Conservation (phyloP, 306 rosid species). For the Phaseolus lunatus region DNA sequence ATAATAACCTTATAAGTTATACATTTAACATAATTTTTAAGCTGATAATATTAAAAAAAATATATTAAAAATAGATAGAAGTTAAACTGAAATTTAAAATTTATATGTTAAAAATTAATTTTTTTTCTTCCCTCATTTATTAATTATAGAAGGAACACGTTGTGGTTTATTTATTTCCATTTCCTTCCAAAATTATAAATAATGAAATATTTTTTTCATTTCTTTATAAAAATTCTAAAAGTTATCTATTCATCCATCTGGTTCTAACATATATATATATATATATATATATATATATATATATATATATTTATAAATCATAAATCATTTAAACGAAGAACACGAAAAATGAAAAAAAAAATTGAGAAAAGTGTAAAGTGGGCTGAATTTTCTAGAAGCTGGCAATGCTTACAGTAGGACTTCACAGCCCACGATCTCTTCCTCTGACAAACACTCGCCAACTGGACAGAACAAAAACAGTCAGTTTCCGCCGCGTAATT, state of each 20-base stretch:
- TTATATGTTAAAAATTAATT: no score
- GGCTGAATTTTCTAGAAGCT: slow-evolving; percentile 18
- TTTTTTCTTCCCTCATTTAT: no score
- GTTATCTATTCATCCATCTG: no score
- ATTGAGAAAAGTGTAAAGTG: background rate
- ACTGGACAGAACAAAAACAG: slow-evolving; percentile 34
- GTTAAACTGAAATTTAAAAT: no score
- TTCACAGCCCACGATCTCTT: background rate
- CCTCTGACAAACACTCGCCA: slow-evolving; percentile 9
- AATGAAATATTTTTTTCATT: background rate
- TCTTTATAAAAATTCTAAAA: background rate
- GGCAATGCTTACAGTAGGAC: background rate
- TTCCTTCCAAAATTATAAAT: background rate
- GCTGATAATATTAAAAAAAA: no score
- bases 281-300: no score
- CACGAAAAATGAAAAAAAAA: no score
- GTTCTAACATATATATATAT: background rate
- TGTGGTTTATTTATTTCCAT: background rate
- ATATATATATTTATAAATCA: background rate
- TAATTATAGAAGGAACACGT: background rate
- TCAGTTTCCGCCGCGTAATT: slow-evolving; percentile 42
- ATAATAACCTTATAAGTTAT: no score
- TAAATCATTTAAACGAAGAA: background rate
- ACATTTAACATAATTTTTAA: no score
- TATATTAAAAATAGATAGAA: no score